Evolutionary conservation across 257 asterid species (phyloP).

Genomic region (Solanum appendiculatum): DNA sequence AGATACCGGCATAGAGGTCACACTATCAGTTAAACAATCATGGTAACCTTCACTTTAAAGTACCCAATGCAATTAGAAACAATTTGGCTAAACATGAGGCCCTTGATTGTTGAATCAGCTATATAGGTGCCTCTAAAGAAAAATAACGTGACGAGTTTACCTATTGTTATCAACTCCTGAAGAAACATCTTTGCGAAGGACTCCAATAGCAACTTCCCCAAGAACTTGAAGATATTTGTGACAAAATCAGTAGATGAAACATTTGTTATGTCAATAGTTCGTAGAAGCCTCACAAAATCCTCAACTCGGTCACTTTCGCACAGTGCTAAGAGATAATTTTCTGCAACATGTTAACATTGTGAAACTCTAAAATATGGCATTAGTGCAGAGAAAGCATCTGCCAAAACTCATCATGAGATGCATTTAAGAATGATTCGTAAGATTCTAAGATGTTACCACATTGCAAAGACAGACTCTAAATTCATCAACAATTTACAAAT

Average conservation of each 20-base stretch:
- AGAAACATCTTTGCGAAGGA: constrained; percentile 44
- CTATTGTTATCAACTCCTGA: constrained; percentile 46
- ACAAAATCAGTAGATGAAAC: constrained; percentile 36
- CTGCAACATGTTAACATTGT: constrained; percentile 34
- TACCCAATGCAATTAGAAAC: neutral
- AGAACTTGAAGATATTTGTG: constrained; percentile 39
- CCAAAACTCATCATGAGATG: neutral
- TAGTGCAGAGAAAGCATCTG: neutral
- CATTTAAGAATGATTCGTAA: neutral
- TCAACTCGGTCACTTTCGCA: constrained; percentile 46
- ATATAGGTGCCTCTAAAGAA: neutral
- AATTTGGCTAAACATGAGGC: neutral
- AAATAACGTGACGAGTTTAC: constrained; percentile 23
- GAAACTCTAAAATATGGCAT: neutral
- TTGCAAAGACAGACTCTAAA: neutral
- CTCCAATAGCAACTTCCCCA: constrained; percentile 70
- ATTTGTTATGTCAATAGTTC: constrained; percentile 48
- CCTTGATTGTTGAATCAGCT: neutral
- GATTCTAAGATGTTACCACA: neutral
- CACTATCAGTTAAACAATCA: neutral
- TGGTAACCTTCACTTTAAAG: neutral
- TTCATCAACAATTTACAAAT: neutral
- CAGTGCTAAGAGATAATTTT: constrained; percentile 55
- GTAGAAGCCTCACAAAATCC: constrained; percentile 46
- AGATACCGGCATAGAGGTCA: neutral